Conservation (phyloP, 495 filamentous ascomycete species). For the Podospora anserina region DNA sequence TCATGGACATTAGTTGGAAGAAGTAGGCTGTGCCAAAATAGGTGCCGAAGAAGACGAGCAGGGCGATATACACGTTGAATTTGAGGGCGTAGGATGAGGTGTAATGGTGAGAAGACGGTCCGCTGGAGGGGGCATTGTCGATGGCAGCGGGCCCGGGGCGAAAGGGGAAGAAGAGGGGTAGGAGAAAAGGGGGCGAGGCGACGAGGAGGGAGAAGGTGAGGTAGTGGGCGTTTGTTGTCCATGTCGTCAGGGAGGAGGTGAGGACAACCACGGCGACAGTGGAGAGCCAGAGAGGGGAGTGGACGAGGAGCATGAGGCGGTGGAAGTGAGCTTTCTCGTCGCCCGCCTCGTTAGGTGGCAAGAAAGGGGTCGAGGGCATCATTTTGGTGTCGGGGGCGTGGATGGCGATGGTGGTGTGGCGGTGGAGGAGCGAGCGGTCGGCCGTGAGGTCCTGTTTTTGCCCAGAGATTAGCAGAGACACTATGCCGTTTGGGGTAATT, state of each 20-base stretch:
- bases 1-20: neutral
- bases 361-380: neutral
- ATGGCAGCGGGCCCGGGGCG: neutral
- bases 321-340: neutral
- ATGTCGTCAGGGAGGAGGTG: neutral
- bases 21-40: neutral
- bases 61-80: neutral
- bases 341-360: neutral
- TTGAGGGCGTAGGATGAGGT: neutral
- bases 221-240: neutral
- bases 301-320: neutral
- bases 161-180: neutral
- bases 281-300: neutral
- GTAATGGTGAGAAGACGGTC: neutral
- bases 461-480: neutral
- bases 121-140: neutral
- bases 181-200: neutral
- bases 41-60: neutral
- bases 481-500: neutral
- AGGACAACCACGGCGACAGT: neutral
- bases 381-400: neutral
- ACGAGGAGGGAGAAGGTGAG: neutral
- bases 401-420: neutral
- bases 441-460: neutral
- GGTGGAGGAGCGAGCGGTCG: neutral